Base-by-base conservation (phyloP, 352 stramenopile species). In the Peronospora destructor region DNA sequence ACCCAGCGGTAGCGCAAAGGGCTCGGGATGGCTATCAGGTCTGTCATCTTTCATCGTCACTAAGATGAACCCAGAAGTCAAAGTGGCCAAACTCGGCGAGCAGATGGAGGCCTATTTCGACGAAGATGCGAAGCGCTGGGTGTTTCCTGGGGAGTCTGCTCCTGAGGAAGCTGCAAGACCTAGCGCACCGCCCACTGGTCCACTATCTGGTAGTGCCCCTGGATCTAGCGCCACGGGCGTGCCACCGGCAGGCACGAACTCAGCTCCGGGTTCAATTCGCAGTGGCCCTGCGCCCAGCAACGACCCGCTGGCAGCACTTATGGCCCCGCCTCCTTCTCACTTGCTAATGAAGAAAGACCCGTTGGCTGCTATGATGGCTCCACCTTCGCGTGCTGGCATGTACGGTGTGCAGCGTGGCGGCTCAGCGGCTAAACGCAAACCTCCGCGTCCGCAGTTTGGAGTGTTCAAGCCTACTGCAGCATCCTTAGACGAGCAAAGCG, bases 291-390 rank as follows among this genome's bases (percentile, higher is more conserved):
- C 61, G 8, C 32, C 66, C 4, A 68, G 56, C 11, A 43, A 84
- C 46, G 82, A 94, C 50, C 74, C 82, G n/a, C 39, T 94, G 17
- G 62, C 84, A 2, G 77, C 82, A 1, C 47, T 94, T 23, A 94
- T 94, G 84, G 82, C 84, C 1, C 84, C 84, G 1, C 84, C 84
- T 38, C 67, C 79, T 13, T 65, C 66, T 37, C 76, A 76, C 35
- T 53, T 73, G 13, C 56, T 86, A n/a, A 91, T 88, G 80, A 89
- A 87, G 52, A 88, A 88, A 56, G 81, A 91, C 42, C 76, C 84
- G 12, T 41, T 94, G 19, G 68, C 79, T 19, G 77, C 84, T 8
- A 94, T 94, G 84, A 94, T 94, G 82, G 82, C 82, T 25, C 84
- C 84, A 8, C 64, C 73, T 33, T 46, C 61, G 9, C 74, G 68